Evolutionary conservation across 768 basidiomycete species (phyloP).

Genomic region (Hygrophorus russula): DNA sequence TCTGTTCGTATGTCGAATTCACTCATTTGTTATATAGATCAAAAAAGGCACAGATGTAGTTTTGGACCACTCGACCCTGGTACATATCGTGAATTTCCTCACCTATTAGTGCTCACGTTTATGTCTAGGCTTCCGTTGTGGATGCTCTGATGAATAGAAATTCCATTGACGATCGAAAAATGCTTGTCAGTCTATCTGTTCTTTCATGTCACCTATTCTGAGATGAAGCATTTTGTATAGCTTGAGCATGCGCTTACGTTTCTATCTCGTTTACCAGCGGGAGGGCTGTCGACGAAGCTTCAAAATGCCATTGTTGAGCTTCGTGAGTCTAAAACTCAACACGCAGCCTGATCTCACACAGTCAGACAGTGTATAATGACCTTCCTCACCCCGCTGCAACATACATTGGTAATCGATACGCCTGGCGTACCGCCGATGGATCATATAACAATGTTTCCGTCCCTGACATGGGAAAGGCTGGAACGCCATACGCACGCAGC

Average conservation of each 20-base stretch:
- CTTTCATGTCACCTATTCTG: not conserved
- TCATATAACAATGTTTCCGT: conserved; percentile 59
- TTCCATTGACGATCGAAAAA: conserved; percentile 66
- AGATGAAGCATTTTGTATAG: conserved; percentile 23
- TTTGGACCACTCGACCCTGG: conserved; percentile 30
- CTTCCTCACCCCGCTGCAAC: conserved; percentile 71
- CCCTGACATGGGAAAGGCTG: conserved; percentile 70
- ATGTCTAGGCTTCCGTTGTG: conserved; percentile 41
- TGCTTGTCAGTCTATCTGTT: conserved; percentile 39
- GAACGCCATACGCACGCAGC: conserved; percentile 71
- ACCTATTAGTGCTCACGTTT: not conserved
- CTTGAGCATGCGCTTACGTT: conserved; percentile 62
- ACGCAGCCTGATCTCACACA: not conserved
- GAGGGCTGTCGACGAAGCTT: conserved; percentile 22
- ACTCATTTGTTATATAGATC: conserved; percentile 20
- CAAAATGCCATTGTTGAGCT: conserved; percentile 42
- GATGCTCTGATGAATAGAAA: conserved; percentile 50
- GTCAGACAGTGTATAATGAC: conserved; percentile 61
- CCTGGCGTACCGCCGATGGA: conserved; percentile 70
- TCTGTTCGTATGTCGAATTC: not conserved
- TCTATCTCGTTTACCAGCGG: conserved; percentile 46
- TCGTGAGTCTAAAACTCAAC: conserved; percentile 29
- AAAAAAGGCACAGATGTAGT: conserved; percentile 29
- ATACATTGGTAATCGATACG: conserved; percentile 46
- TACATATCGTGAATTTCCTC: conserved; percentile 15